Evolutionary conservation across 768 basidiomycete species (phyloP), one percentile per base, ranked within the genome.

Genomic region (Lactarius hengduanensis): DNA sequence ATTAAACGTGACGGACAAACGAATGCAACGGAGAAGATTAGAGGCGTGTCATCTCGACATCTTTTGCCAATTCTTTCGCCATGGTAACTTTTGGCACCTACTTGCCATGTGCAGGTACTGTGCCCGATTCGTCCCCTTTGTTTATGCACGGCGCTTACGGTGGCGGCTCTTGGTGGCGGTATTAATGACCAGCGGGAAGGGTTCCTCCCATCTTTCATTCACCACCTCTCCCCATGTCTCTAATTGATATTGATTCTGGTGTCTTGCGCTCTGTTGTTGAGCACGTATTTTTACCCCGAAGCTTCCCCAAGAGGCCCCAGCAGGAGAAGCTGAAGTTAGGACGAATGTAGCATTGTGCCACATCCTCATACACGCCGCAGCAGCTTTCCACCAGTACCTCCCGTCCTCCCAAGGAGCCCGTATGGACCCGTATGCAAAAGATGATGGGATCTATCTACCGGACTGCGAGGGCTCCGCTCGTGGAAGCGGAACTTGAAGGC

Each of bases 271-370:
- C 64, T 1, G 45, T 68, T 15, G 16, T 59, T 3, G 47, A 59
- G n/a, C 66, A 67, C n/a, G 36, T 67, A 13, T 67, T 60, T 43
- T 16, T 67, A 4, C 66, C 66, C 66, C 63, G 7, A 50, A 64
- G n/a, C 66, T 67, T 55, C 66, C 67, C 4, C 64, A 68, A 26
- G 15, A 34, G n/a, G 53, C 54, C 4, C 53, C 55, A 7, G 16
- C 4, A 2, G 53, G 53, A 13, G 9, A 30, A 22, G 45, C 0
- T 4, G 63, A 59, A 5, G 32, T 15, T 9, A 26, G 32, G 32
- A 56, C 34, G 28, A 62, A 62, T 50, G 2, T 20, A 1, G 61
- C 55, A 9, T 47, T 66, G 36, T 66, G 65, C 43, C 36, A 57
- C 54, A 57, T 40, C 38, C 65, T 66, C 45, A 22, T 53, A 62